Evolutionary conservation across 1,284 basidiomycete genomes (phyloP), one percentile per base, ranked within the genome.

Genomic region (Phylloboletellus chloephorus): DNA sequence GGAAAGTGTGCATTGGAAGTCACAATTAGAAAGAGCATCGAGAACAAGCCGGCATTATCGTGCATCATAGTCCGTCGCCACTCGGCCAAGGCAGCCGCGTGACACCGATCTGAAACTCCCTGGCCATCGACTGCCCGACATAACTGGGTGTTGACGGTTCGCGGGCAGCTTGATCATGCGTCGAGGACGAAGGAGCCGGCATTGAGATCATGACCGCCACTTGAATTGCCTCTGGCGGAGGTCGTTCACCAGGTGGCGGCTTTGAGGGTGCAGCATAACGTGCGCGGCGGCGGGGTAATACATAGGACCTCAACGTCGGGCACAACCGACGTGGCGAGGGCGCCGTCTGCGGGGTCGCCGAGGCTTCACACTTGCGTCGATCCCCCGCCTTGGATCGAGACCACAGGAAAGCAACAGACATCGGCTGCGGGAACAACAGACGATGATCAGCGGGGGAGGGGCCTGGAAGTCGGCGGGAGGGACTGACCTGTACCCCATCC

Each of bases 291-390:
- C 36, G 43, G 1, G 37, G 39, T 12, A 38, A 15, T 9, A 51
- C 5, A 19, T 17, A 48, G 12, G 47, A 28, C n/a, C 39, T 34
- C 9, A 57, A 5, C 19, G 21, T 17, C 45, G 34, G 39, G 12
- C 22, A 24, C 7, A 51, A 7, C 10, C 15, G 22, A 5, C 87
- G 68, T 94, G 92, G 53, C 84, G 78, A 67, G 3, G 10, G 12
- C 1, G 34, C 8, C 4, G 28, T 29, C 29, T 30, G 32, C 10
- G 16, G 13, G 3, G 22, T 15, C 28, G 15, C 5, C 26, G 29
- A 5, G 8, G 36, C 9, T 1, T 15, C 28, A 15, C 91, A 1
- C 19, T 31, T 44, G 10, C 25, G 37, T 15, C 29, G 10, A 3
- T 16, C 11, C 15, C 4, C 21, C 15, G 8, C n/a, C 15, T 19